Percentiles rank a stretch among this genome's conserved stretches.
phyloP scores from a whole-genome alignment of 768 basidiomycete species.

The Lactarius sp. region DNA sequence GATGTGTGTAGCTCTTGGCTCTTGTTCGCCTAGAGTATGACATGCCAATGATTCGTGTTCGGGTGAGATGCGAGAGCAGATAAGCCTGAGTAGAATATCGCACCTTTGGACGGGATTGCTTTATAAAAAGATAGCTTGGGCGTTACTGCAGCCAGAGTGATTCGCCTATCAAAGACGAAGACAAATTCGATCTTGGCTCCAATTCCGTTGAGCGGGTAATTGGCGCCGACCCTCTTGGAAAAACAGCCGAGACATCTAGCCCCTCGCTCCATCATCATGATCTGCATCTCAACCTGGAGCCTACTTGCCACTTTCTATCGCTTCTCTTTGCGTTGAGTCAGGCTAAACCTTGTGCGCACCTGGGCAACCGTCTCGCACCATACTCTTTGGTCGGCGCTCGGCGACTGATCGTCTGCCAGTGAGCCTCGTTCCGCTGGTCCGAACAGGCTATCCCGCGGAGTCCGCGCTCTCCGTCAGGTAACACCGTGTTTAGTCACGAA shows the following conservation, averaged over 20 bases:
- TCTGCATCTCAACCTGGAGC: no score
- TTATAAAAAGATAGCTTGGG: not conserved
- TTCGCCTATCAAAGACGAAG: no score
- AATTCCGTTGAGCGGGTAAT: no score
- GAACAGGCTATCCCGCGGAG: not conserved
- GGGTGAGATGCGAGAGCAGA: slow-evolving; percentile 18
- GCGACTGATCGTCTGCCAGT: not conserved
- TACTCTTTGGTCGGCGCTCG: not conserved
- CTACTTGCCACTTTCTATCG: not conserved
- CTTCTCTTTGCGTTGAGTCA: no score
- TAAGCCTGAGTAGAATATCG: not conserved
- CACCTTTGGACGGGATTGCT: not conserved
- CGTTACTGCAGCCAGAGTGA: no score
- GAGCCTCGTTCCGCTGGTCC: slow-evolving; percentile 10
- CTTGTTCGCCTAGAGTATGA: slow-evolving; percentile 16
- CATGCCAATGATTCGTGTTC: slow-evolving; percentile 11
- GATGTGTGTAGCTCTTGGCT: not conserved
- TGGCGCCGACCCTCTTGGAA: no score
- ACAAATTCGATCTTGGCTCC: not conserved
- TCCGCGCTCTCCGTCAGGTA: no score
- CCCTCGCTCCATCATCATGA: no score
- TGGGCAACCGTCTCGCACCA: not conserved
- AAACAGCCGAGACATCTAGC: no score
- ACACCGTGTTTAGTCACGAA: no score
- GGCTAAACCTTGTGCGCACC: no score